Conservation (phyloP, 2,329 filamentous ascomycete genomes). For the Monilinia fructigena region DNA sequence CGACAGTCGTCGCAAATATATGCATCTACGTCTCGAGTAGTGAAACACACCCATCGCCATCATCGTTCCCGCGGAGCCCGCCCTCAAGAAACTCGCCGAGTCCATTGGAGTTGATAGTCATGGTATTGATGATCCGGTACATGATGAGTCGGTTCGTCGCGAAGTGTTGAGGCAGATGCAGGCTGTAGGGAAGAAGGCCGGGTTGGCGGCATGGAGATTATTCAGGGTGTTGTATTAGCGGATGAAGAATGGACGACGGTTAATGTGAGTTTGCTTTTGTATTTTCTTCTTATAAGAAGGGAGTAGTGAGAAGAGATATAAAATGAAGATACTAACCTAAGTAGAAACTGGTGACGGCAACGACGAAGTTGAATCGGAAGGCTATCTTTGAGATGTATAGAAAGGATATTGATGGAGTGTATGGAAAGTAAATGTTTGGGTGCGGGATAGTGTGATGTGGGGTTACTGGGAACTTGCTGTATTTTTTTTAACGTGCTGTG, state of each 20-base stretch:
- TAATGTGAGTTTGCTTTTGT: constrained; percentile 38
- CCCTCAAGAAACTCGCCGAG: constrained; percentile 16
- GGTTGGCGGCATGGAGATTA: constrained; percentile 18
- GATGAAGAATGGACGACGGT: constrained; percentile 33
- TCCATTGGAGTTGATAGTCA: constrained; percentile 8
- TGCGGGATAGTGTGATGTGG: not conserved
- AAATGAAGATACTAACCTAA: not conserved
- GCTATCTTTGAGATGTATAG: constrained; percentile 20
- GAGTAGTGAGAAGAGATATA: no score
- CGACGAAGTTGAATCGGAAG: constrained; percentile 19
- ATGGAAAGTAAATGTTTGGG: not conserved
- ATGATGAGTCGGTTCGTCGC: constrained; percentile 2
- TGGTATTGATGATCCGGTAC: constrained; percentile 14
- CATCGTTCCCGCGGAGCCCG: constrained; percentile 54
- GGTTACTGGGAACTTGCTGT: not conserved
- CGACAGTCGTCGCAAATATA: constrained; percentile 73
- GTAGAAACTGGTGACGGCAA: constrained; percentile 20
- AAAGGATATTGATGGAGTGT: constrained; percentile 13
- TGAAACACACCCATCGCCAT: constrained; percentile 75
- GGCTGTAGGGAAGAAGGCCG: constrained; percentile 13
- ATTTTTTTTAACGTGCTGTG: not conserved
- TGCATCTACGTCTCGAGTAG: constrained; percentile 78
- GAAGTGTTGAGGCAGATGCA: constrained; percentile 20
- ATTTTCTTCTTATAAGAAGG: no score
- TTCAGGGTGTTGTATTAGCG: constrained; percentile 36